These are phyloP conservation scores for Penicillium canariense DNA, from an alignment of 495 filamentous ascomycete species.

Conservation along the genomic window DNA sequence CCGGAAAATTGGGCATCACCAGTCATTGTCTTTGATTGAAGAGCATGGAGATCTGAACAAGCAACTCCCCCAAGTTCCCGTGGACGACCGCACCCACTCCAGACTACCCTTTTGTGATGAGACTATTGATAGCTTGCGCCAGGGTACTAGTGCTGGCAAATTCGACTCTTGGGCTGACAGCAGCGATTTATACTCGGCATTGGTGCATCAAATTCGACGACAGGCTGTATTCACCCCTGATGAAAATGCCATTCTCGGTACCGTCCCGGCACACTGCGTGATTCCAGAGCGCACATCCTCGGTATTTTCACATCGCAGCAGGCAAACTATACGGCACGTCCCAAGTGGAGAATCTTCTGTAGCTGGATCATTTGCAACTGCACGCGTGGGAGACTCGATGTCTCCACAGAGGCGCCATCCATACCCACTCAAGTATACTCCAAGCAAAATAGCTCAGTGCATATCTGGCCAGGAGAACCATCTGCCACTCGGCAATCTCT, in stretches of 20 bases:
- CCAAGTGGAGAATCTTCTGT: constrained; percentile 37
- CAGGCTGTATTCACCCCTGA: constrained; percentile 26
- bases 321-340: constrained; percentile 29
- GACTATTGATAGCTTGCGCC: neutral
- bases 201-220: constrained; percentile 63
- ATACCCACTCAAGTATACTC: neutral
- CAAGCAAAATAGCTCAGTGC: neutral
- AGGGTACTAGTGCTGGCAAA: constrained; percentile 13
- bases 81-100: neutral
- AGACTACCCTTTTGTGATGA: neutral
- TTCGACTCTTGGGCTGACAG: constrained; percentile 50
- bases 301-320: constrained; percentile 28
- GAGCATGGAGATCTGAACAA: constrained; percentile 55
- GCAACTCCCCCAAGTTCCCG: constrained; percentile 24
- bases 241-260: constrained; percentile 32
- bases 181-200: constrained; percentile 67
- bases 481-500: neutral
- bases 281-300: constrained; percentile 35
- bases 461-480: neutral
- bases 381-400: constrained; percentile 19
- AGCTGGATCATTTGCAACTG: constrained; percentile 32
- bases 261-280: constrained; percentile 32
- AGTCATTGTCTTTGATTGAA: constrained; percentile 64
- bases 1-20: constrained; percentile 41
- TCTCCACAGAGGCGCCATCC: constrained; percentile 20